Evolutionary conservation across 805 yeast species (phyloP).

Genomic region (Suhomyces xylopsoci): DNA sequence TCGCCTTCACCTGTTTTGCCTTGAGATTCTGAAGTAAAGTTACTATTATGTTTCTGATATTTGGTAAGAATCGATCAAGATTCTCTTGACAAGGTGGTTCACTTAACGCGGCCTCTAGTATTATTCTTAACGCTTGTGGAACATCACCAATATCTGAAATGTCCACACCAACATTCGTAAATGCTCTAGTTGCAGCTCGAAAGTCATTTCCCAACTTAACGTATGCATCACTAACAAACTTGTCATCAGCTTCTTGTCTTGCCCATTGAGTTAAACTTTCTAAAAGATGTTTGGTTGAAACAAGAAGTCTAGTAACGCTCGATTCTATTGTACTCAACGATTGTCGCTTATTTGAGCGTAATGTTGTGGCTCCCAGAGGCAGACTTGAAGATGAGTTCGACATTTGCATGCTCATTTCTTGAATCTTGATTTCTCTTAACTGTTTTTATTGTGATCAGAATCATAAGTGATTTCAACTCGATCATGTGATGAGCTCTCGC

Average conservation of each 20-base stretch:
- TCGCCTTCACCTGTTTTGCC: slow-evolving; percentile 64
- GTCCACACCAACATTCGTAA: slow-evolving; percentile 74
- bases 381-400: slow-evolving; percentile 4
- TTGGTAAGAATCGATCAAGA: slow-evolving; percentile 76
- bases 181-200: slow-evolving; percentile 78
- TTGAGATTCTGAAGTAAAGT: slow-evolving; percentile 75
- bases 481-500: not conserved
- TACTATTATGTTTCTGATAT: slow-evolving; percentile 81
- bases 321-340: slow-evolving; percentile 62
- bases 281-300: slow-evolving; percentile 84
- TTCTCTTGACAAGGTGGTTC: slow-evolving; percentile 82
- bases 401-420: slow-evolving; percentile 6
- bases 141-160: slow-evolving; percentile 86
- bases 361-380: slow-evolving; percentile 1
- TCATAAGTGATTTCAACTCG: not conserved
- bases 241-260: slow-evolving; percentile 68
- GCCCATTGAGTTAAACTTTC: slow-evolving; percentile 92
- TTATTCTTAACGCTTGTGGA: slow-evolving; percentile 73
- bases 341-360: slow-evolving; percentile 11
- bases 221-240: slow-evolving; percentile 83
- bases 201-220: slow-evolving; percentile 93
- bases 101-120: slow-evolving; percentile 82
- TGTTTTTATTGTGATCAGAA: not conserved
- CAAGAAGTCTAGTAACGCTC: slow-evolving; percentile 72
- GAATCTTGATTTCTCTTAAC: not conserved